Evolutionary conservation across 2,329 filamentous ascomycete species (phyloP), one percentile per base, ranked within the genome.

Genomic region (Diplodia sapinea): DNA sequence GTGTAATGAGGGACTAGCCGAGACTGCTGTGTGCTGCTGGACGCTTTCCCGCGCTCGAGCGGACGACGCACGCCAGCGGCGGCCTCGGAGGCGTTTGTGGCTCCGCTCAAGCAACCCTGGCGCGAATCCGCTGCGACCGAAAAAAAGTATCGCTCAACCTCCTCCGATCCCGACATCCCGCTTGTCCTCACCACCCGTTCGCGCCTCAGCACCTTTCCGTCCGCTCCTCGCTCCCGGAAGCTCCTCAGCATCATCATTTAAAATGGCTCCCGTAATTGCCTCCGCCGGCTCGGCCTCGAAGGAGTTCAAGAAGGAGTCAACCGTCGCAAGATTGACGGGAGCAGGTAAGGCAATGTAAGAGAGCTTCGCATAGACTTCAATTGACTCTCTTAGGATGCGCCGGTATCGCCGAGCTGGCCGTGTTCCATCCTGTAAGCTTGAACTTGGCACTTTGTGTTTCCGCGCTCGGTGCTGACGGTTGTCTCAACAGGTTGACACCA

Each of bases 401-500:
- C 77, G 94, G 94, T 84, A 94, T 97, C 79, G 90, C 94, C 75
- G 94, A 97, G 82, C 85, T 97, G 76, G 88, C 93, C 76, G 88
- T 97, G 79, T 97, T 97, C 85, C 93, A 96, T 79, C 93, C 93
- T 71, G 93, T 93, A 86, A 47, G 69, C 54, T 54, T 29, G 33
- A 33, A 43, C 23, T 47, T 15, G 17, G 56, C 43, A 23, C 13
- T n/a, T 47, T 29, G n/a, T 26, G 78, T 69, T 9, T 5, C 23
- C 36, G 49, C 63, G 52, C 62, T 40, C 61, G 65, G 65, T 74
- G 71, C 78, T 69, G 50, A 61, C 36, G 38, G 54, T 71, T 79
- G 70, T 73, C 29, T n/a, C 52, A 47, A 74, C 77, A 94, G 91
- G 92, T 99, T 79, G 95, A 99, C 82, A 99, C 95, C 62, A 97